These are phyloP conservation scores for Ceratobasidium sp. DNA, from an alignment of 1,284 basidiomycete species.

Conservation along the genomic window DNA sequence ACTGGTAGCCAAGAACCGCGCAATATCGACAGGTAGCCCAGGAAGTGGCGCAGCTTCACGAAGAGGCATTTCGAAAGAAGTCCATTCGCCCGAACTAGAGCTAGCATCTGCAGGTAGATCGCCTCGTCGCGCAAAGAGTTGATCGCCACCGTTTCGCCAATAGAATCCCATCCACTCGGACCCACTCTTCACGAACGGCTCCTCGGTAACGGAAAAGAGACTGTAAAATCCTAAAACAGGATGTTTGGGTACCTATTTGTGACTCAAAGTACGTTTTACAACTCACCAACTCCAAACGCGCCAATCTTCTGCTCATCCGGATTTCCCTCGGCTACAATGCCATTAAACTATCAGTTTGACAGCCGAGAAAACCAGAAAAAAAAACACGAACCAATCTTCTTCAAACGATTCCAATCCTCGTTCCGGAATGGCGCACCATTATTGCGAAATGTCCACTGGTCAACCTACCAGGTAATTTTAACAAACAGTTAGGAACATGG, in stretches of 20 bases:
- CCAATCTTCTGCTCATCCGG: conserved; percentile 57
- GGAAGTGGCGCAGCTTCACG: conserved; percentile 88
- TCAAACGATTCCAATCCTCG: conserved; percentile 88
- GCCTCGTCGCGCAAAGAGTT: conserved; percentile 82
- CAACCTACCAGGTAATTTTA: conserved; percentile 59
- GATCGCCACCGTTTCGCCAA: conserved; percentile 92
- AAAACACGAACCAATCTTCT: conserved; percentile 77
- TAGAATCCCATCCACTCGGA: conserved; percentile 96
- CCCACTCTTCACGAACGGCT: conserved; percentile 92
- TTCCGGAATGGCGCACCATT: conserved; percentile 84
- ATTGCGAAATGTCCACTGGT: conserved; percentile 86
- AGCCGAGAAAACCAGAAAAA: conserved; percentile 12
- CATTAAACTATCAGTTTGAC: conserved; percentile 36
- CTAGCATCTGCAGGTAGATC: conserved; percentile 60
- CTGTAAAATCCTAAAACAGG: conserved; percentile 73
- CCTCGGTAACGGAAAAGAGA: conserved; percentile 87
- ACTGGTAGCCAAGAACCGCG: conserved; percentile 90
- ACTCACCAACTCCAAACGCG: conserved; percentile 82
- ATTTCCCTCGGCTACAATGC: conserved; percentile 48
- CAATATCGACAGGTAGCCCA: conserved; percentile 80
- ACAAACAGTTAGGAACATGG: not conserved
- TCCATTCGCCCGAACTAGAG: conserved; percentile 67
- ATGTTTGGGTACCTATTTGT: not conserved
- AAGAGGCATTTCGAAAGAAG: conserved; percentile 90
- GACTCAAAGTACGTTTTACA: not conserved